A percentile compares a stretch with the other conserved stretches of the same genome.
phyloP scores from a whole-genome alignment of 306 rosid genomes.

The Cucumis melo region DNA sequence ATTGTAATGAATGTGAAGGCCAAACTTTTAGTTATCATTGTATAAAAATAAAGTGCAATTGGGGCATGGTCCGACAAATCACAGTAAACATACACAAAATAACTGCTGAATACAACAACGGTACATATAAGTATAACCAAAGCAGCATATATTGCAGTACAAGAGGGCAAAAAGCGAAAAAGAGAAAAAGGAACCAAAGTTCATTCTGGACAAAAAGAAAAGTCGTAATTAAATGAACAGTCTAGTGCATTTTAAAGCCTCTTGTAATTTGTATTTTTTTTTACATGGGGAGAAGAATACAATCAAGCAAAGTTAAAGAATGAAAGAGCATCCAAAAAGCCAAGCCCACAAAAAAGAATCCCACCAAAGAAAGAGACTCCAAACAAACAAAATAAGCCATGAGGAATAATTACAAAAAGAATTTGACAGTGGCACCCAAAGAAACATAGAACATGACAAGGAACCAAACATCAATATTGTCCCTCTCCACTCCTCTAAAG shows the following conservation, averaged over 20 bases:
- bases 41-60: neutral
- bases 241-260: neutral
- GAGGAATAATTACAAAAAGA: too few relatives aligned
- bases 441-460: too few relatives aligned
- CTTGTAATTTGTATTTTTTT: neutral
- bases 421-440: too few relatives aligned
- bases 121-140: neutral
- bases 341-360: too few relatives aligned
- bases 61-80: neutral
- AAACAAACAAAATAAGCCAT: too few relatives aligned
- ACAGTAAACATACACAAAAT: neutral
- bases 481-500: too few relatives aligned
- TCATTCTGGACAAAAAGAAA: neutral
- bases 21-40: neutral
- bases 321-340: too few relatives aligned
- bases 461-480: too few relatives aligned
- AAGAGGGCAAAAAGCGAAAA: constrained; percentile 5
- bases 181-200: constrained; percentile 6
- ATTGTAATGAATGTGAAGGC: neutral
- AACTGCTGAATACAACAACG: neutral
- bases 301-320: too few relatives aligned
- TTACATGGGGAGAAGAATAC: too few relatives aligned
- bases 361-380: too few relatives aligned
- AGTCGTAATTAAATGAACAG: neutral
- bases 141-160: neutral